phyloP scores from a whole-genome alignment of 2,329 filamentous ascomycete genomes.

The Fonsecaea pedrosoi region DNA sequence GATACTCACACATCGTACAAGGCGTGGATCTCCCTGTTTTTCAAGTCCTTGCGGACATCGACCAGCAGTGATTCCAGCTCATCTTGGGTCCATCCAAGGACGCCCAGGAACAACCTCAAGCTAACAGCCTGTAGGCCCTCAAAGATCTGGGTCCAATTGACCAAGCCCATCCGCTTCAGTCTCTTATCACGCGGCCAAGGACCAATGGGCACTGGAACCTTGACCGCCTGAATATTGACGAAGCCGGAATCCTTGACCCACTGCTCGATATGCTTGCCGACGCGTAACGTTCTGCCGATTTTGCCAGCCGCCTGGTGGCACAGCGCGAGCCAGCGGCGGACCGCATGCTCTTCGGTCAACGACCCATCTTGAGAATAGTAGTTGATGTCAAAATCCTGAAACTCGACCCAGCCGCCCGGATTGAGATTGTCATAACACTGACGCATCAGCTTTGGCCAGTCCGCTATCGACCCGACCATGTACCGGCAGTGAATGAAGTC shows the following conservation, averaged over 20 bases:
- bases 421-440: constrained; percentile 38
- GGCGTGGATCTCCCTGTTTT: constrained; percentile 43
- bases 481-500: constrained; percentile 68
- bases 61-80: constrained; percentile 43
- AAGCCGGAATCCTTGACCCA: constrained; percentile 42
- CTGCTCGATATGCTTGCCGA: constrained; percentile 40
- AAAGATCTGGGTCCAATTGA: constrained; percentile 33
- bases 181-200: constrained; percentile 42
- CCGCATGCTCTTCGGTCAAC: constrained; percentile 24
- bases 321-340: constrained; percentile 40
- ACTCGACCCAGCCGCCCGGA: constrained; percentile 54
- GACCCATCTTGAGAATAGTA: constrained; percentile 44
- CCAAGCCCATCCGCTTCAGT: constrained; percentile 40
- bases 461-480: constrained; percentile 62
- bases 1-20: constrained; percentile 42
- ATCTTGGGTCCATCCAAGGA: constrained; percentile 39
- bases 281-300: constrained; percentile 50
- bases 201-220: constrained; percentile 39
- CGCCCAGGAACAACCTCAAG: constrained; percentile 31
- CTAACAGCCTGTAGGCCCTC: constrained; percentile 43
- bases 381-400: constrained; percentile 45
- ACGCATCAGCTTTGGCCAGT: constrained; percentile 60
- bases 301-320: constrained; percentile 39
- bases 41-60: constrained; percentile 45
- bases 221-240: constrained; percentile 37